These are phyloP conservation scores for Vitis hybrid DNA, from an alignment of 177 flowering plant genomes.

Conservation along the genomic window DNA sequence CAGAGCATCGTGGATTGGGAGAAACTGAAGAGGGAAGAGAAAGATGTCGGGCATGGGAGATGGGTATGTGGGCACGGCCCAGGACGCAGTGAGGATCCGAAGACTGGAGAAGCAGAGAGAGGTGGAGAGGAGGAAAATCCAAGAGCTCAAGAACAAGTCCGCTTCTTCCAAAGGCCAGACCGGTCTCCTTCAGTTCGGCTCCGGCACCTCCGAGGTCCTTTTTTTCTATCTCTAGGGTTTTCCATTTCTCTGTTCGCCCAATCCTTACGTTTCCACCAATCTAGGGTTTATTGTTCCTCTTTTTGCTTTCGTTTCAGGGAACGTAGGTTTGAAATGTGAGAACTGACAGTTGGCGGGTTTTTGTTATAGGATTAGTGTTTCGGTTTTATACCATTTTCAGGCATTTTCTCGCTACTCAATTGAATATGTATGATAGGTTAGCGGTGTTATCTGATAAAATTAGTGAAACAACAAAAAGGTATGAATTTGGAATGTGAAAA, in stretches of 20 bases:
- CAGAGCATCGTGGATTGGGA: slow-evolving; percentile 1
- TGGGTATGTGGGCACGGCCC: slow-evolving; percentile 99
- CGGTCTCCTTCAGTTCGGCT: slow-evolving; percentile 98
- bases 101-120: slow-evolving; percentile 95
- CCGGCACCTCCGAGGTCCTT: slow-evolving; percentile 82
- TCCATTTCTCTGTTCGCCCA: background rate
- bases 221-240: slow-evolving; percentile 7
- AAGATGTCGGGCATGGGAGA: slow-evolving; percentile 99
- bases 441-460: too few species aligned
- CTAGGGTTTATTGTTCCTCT: background rate
- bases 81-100: slow-evolving; percentile 94
- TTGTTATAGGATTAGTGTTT: too few species aligned
- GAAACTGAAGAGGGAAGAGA: slow-evolving; percentile 7
- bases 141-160: slow-evolving; percentile 91
- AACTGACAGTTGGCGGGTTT: too few species aligned
- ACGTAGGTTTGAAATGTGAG: too few species aligned
- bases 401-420: too few species aligned
- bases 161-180: slow-evolving; percentile 79
- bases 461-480: too few species aligned
- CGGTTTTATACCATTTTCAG: too few species aligned
- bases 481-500: too few species aligned
- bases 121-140: slow-evolving; percentile 85
- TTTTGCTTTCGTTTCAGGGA: background rate
- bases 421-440: too few species aligned
- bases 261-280: background rate